Evolutionary conservation across 768 basidiomycete genomes (phyloP).

Genomic region (Cyclocybe aegerita): DNA sequence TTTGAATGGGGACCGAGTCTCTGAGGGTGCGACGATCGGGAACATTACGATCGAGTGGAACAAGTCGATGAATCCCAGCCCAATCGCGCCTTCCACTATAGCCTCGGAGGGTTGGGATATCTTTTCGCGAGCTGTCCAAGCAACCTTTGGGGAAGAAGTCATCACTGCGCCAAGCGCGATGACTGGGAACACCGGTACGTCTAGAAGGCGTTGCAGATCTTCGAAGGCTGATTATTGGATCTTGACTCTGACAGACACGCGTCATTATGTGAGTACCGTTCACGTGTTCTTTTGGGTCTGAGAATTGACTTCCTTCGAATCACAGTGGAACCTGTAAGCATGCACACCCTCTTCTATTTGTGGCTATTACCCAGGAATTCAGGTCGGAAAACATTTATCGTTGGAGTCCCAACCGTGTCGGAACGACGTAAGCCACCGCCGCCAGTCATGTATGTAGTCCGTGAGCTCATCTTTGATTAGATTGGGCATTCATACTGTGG

Average conservation of each 20-base stretch:
- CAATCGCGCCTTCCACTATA: constrained; percentile 22
- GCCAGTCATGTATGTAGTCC: neutral
- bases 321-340: constrained; percentile 25
- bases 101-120: constrained; percentile 22
- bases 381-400: constrained; percentile 29
- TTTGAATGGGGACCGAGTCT: constrained; percentile 17
- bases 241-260: constrained; percentile 20
- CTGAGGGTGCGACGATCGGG: constrained; percentile 19
- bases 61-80: constrained; percentile 21
- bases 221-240: neutral
- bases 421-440: constrained; percentile 19
- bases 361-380: neutral
- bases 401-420: constrained; percentile 26
- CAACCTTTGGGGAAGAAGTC: constrained; percentile 23
- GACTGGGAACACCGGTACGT: constrained; percentile 29
- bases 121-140: constrained; percentile 26
- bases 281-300: neutral
- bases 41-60: constrained; percentile 23
- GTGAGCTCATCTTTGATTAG: constrained; percentile 8
- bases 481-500: constrained; percentile 27
- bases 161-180: constrained; percentile 28
- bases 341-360: neutral
- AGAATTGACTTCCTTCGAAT: neutral
- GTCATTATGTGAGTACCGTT: constrained; percentile 23
- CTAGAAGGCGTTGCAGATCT: neutral